Base-by-base conservation (phyloP, 805 yeast genomes). In the Yarrowia sp. region DNA sequence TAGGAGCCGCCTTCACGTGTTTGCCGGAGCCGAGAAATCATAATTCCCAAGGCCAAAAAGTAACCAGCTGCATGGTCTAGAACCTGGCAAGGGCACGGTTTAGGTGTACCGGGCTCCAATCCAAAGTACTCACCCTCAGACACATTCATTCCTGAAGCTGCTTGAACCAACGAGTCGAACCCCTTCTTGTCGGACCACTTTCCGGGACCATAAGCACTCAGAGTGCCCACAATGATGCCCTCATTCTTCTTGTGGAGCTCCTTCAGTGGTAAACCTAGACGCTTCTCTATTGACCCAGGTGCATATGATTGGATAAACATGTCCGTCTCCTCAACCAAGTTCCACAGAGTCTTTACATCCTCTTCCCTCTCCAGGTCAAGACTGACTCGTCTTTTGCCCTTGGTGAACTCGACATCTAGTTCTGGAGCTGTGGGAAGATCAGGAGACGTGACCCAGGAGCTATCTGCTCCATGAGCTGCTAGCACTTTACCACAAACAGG, bases 261-360 rank as follows among this genome's bases (percentile, higher is more conserved):
- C 15, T 41, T 14, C 1, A 56, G 48, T 4, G 48, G 38, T n/a
- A 12, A 22, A 5, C 48, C 48, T 10, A 56, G 63, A 4, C 63
- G 46, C 22, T n/a, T 56, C 7, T 41, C 40, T 8, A 56, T 19
- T 11, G 63, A 56, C 22, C 63, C 63, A 10, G 63, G 63, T 41
- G 63, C 63, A 42, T 56, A 56, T 19, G 63, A 56, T 32, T 56
- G 63, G n/a, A 56, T 41, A 16, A 56, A 41, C 46, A 56, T 19
- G 22, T 56, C 63, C 5, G 63, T 41, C 15, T 26, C 26, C 5
- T 42, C 19, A 14, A 56, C 5, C 26, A 41, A 15, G 4, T 14
- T 26, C 48, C 38, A 26, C 40, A 56, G 63, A 2, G 16, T 14
- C 15, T 42, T 5, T 5, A 41, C 10, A 3, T 56, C 40, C 5